phyloP scores from a whole-genome alignment of 2,329 filamentous ascomycete genomes.

The Fusarium circinatum region DNA sequence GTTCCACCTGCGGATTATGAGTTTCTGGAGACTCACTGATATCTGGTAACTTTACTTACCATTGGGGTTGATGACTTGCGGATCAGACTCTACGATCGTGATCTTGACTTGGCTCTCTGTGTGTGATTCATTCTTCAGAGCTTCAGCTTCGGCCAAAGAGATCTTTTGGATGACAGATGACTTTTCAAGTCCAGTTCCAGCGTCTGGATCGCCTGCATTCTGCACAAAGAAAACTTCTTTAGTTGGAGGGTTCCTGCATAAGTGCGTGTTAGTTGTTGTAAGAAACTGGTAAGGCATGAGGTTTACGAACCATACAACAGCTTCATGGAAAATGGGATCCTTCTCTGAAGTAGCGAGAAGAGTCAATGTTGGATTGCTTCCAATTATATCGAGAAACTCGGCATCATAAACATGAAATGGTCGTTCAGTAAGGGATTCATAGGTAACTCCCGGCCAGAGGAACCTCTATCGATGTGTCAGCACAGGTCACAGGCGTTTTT shows the following conservation, averaged over 20 bases:
- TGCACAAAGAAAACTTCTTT: conserved; percentile 66
- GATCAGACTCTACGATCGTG: conserved; percentile 53
- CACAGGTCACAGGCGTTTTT: fast-evolving
- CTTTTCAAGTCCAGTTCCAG: conserved; percentile 62
- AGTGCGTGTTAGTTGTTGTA: neutral
- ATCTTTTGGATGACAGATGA: conserved; percentile 63
- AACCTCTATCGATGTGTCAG: conserved; percentile 9
- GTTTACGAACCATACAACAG: conserved; percentile 57
- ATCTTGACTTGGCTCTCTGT: conserved; percentile 52
- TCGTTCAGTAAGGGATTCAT: conserved; percentile 32
- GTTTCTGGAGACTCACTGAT: fast-evolving
- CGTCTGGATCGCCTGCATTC: conserved; percentile 57
- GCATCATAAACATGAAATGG: conserved; percentile 55
- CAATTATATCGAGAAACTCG: conserved; percentile 62
- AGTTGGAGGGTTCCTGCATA: conserved; percentile 51
- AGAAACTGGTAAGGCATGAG: fast-evolving
- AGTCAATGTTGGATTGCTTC: conserved; percentile 59
- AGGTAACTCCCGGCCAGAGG: conserved; percentile 38
- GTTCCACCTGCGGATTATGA: conserved; percentile 53
- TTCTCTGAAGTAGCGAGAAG: conserved; percentile 56
- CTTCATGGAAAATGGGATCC: conserved; percentile 65
- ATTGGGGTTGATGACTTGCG: conserved; percentile 61
- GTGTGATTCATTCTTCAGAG: conserved; percentile 22
- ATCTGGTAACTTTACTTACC: conserved; percentile 44
- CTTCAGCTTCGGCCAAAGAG: conserved; percentile 55